Base-by-base conservation (phyloP, 139 green algal species). In the Marvania coccoides region DNA sequence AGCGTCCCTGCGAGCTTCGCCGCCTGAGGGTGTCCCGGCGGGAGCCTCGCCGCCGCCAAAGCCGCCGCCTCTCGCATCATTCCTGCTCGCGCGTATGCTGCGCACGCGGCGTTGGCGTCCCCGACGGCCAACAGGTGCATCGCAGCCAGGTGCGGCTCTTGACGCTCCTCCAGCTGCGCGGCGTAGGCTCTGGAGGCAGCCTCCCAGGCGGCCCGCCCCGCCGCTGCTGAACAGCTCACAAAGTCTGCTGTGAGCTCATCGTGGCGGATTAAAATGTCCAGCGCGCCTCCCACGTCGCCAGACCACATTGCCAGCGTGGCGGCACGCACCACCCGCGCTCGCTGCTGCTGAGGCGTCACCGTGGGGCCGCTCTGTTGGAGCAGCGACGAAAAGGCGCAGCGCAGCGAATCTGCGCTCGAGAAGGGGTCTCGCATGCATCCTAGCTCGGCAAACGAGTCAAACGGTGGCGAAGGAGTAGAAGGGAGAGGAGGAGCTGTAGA, bases 241-340 rank as follows among this genome's bases (percentile, higher is more conserved):
- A 77, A 77, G 10, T 77, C 70, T 6, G 67, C 56, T 3, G 67
- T 77, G 6, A 77, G 53, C 2, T 47, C 69, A 7, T 78, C 68
- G 40, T 63, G 38, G 14, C 59, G 38, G 26, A 77, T 38, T 26
- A 77, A 45, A n/a, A 54, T 3, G 23, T 69, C 36, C 19, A 77
- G 24, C 14, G 67, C 69, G 35, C 33, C 51, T 7, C 67, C 70
- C 47, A 77, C 40, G 26, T 77, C 70, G 15, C 70, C 66, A 0
- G 45, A 23, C 55, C 75, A 63, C 19, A 77, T 24, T 5, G 34
- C 45, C 23, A 72, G 53, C n/a, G 70, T 56, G 5, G 70, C 70
- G 5, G 31, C 34, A 3, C 70, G 69, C 38, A 71, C 56, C 46
- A 59, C 61, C 59, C 53, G 30, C 4, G n/a, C 19, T 15, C 13